Evolutionary conservation across 352 stramenopile genomes (phyloP).

Genomic region (Pythium dissimile): DNA sequence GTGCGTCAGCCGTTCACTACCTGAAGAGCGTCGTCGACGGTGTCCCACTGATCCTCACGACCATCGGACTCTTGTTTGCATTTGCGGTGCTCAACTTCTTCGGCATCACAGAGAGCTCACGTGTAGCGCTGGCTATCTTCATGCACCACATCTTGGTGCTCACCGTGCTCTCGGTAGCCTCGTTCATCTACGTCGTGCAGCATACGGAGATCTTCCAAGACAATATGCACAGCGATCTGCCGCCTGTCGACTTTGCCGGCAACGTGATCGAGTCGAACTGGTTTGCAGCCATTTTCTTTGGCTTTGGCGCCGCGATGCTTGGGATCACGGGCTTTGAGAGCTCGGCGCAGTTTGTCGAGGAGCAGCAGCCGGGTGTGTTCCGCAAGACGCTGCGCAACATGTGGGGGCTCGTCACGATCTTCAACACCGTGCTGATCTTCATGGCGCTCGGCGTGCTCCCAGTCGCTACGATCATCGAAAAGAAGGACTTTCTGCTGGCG

Average conservation of each 20-base stretch:
- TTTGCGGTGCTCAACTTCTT: conserved; percentile 64
- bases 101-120: conserved; percentile 65
- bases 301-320: conserved; percentile 58
- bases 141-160: conserved; percentile 55
- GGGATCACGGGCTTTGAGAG: conserved; percentile 84
- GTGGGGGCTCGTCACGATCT: conserved; percentile 59
- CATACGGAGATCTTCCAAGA: conserved; percentile 35
- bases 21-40: conserved; percentile 21
- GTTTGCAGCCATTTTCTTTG: conserved; percentile 46
- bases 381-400: conserved; percentile 47
- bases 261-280: conserved; percentile 22
- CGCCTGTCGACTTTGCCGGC: conserved; percentile 37
- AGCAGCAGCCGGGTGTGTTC: conserved; percentile 68
- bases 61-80: conserved; percentile 47
- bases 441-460: conserved; percentile 55
- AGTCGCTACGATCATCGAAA: conserved; percentile 49
- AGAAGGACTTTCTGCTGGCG: conserved; percentile 50
- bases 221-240: conserved; percentile 53
- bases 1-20: conserved; percentile 28
- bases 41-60: conserved; percentile 21
- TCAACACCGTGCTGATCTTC: conserved; percentile 67
- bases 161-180: conserved; percentile 38
- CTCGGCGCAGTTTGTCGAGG: conserved; percentile 74
- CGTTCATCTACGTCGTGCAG: conserved; percentile 40
- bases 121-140: conserved; percentile 66